Conservation (phyloP, 2,329 filamentous ascomycete species). For the Sporothrix pseudoabietina region DNA sequence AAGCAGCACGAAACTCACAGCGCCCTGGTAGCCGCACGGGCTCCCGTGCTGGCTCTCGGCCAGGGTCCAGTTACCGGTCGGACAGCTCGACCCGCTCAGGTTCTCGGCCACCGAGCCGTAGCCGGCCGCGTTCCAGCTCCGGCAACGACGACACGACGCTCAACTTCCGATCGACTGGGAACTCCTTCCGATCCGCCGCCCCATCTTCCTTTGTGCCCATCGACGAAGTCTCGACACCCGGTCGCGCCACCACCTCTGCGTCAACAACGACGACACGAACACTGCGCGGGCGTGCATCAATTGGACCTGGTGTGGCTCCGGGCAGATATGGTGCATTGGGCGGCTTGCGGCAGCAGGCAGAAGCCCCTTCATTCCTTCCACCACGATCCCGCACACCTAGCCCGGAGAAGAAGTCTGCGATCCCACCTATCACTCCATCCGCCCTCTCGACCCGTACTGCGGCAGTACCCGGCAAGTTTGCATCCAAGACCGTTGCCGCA, state of each 20-base stretch:
- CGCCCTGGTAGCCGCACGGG: constrained; percentile 23
- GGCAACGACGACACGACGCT: constrained; percentile 49
- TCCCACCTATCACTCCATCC: constrained; percentile 31
- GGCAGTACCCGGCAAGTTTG: constrained; percentile 43
- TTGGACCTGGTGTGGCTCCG: constrained; percentile 25
- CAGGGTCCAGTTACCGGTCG: constrained; percentile 63
- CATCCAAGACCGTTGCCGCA: constrained; percentile 51
- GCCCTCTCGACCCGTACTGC: constrained; percentile 33
- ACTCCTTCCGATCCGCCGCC: constrained; percentile 49
- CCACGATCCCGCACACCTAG: constrained; percentile 45
- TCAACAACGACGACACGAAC: constrained; percentile 41
- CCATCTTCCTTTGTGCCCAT: constrained; percentile 42
- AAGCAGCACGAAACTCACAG: constrained; percentile 53
- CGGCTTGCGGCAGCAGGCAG: constrained; percentile 27
- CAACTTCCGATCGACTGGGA: constrained; percentile 50
- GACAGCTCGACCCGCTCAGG: constrained; percentile 58
- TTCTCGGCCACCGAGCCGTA: constrained; percentile 56
- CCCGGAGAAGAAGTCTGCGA: constrained; percentile 42
- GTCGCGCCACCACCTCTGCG: constrained; percentile 34
- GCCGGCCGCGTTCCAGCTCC: constrained; percentile 58
- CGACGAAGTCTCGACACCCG: constrained; percentile 49
- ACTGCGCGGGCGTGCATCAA: constrained; percentile 36
- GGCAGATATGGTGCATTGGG: constrained; percentile 21
- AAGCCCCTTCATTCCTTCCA: constrained; percentile 26
- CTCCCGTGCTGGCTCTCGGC: constrained; percentile 45